Evolutionary conservation across 106 monocot species (phyloP), one percentile per base, ranked within the genome.

Genomic region (Dioscorea alata): DNA sequence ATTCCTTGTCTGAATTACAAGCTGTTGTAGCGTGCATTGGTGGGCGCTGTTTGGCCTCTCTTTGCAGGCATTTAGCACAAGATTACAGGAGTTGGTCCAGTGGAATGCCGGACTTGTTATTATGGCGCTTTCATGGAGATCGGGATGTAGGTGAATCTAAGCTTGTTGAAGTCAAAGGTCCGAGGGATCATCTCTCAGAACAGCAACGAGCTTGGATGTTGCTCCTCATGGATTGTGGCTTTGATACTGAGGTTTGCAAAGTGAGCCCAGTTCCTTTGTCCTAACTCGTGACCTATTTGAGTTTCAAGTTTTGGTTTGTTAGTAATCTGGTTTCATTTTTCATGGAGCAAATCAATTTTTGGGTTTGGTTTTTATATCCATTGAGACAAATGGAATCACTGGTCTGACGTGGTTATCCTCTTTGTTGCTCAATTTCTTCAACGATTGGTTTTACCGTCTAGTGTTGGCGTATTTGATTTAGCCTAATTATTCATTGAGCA

Each of bases 101-200:
- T 57, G 97, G 97, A 35, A 90, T 99, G 97, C 97, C 97, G 0
- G 97, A 99, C 70, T 64, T 99, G 23, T 48, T 99, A 23, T 49
- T 99, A 4, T 99, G 97, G 97, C 89, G 92, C 18, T 99, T 99
- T 63, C 61, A 67, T 23, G 80, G 63, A 48, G 86, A 86, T 23
- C 35, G 6, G 9, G 57, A 63, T 33, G 60, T 64, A 0, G 97
- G 97, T 28, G 87, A 92, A 74, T 86, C 81, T 19, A 99, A 99
- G 64, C 78, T 99, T 51, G 97, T 99, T 13, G 97, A 99, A 74
- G 97, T 99, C 17, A 99, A 99, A 76, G 90, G 97, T 13, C 85
- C 92, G 2, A 85, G 78, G 32, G 97, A 99, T 72, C 76, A 83
- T 54, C 79, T 99, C 4, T 99, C 97, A 0, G 92, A 99, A 56